Evolutionary conservation across 1,139 yeast species (phyloP), one percentile per base, ranked within the genome.

Genomic region (Hyphopichia wangnamkhiaoensis): DNA sequence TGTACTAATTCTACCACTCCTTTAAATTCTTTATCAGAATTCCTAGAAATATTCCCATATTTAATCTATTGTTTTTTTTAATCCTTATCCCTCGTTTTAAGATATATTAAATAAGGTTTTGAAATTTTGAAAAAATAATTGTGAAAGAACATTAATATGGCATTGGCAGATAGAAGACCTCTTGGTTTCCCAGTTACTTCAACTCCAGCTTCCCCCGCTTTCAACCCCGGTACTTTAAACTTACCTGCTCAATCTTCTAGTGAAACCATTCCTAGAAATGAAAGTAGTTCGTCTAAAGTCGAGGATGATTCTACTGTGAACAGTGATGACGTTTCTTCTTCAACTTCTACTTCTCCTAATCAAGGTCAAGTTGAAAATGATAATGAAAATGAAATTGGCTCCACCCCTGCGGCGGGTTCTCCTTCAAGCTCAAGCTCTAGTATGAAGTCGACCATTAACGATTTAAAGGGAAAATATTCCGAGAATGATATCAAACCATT

Each of bases 111-210:
- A 15, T 31, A 24, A 24, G 24, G n/a, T 21, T 29, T 31, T 27
- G 35, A 30, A 35, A 38, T 33, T 33, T n/a, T n/a, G n/a, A 35
- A 37, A 14, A 15, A 29, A 7, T 9, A 16, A 8, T 16, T 29
- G 31, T 15, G 16, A 13, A 29, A 29, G 31, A 36, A 13, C 30
- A 38, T 28, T 39, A 58, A 38, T 37, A 76, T 76, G 81, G 81
- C 81, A 42, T 67, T 76, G 63, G 79, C 81, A 50, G 79, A 75
- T 53, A 74, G 79, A 74, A 72, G 80, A 70, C 80, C 80, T 34
- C 67, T 74, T 45, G 76, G 73, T 36, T 59, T 71, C 44, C 66
- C 74, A 27, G 66, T 68, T 35, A 49, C 63, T 40, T 59, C 71
- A 20, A 53, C 69, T 16, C 65, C 71, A 14, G 63, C 75, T 14